Evolutionary conservation across 2,329 filamentous ascomycete genomes (phyloP).

Genomic region (Penicillium sp.): DNA sequence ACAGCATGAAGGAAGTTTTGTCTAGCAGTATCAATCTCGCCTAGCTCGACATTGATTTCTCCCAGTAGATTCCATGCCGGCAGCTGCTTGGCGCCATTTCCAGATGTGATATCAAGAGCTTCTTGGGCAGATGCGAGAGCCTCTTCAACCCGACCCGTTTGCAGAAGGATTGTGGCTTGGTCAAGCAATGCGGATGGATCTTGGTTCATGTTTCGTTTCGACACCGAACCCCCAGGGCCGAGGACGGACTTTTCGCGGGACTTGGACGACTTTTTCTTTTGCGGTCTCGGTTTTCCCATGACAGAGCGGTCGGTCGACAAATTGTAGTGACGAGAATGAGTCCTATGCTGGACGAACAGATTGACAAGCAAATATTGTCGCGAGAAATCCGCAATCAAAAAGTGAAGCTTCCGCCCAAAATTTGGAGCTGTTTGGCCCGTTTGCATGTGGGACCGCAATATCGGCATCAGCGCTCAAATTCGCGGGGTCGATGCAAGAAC

Average conservation of each 20-base stretch:
- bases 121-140: conserved; percentile 52
- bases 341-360: conserved; percentile 3
- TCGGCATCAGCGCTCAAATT: conserved; percentile 18
- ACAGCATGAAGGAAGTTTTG: conserved; percentile 67
- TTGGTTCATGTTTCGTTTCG: conserved; percentile 44
- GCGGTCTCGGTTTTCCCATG: conserved; percentile 51
- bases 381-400: conserved; percentile 13
- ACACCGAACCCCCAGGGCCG: conserved; percentile 37
- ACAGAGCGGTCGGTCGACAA: conserved; percentile 14
- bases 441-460: conserved; percentile 37
- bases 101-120: conserved; percentile 42
- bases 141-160: conserved; percentile 54
- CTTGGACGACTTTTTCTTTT: conserved; percentile 42
- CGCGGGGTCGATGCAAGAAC: conserved; percentile 11
- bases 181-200: conserved; percentile 52
- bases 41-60: conserved; percentile 74
- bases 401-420: conserved; percentile 24
- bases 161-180: conserved; percentile 52
- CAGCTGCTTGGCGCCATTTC: conserved; percentile 38
- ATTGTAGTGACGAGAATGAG: conserved; percentile 1
- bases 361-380: neutral
- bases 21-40: conserved; percentile 70
- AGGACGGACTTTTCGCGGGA: conserved; percentile 41
- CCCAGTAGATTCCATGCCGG: conserved; percentile 68
- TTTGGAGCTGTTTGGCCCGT: conserved; percentile 38